Evolutionary conservation across 2,329 filamentous ascomycete species (phyloP), one percentile per base, ranked within the genome.

Genomic region (Metarhizium guizhouense): DNA sequence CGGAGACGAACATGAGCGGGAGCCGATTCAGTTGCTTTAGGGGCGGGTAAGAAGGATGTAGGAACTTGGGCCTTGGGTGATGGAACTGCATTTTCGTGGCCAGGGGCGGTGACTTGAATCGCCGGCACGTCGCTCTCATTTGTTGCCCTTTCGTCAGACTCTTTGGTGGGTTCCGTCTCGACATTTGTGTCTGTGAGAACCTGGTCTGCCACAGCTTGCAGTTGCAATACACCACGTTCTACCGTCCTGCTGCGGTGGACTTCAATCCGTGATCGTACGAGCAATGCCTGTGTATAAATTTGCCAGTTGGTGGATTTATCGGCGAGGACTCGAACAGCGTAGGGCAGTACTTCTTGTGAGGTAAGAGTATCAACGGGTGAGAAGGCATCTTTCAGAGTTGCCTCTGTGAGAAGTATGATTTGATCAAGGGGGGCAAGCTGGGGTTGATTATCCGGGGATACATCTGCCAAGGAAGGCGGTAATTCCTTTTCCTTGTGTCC

Each of bases 291-390:
- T 0, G 94, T 96, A 68, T 97, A 97, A 38, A 96, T 86, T 69
- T 97, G 94, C 94, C 94, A 99, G 70, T 97, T 99, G 1, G 90
- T 93, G 49, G 88, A 88, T 62, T 93, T 92, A 58, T 94, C 91
- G 8, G 88, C 82, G 1, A 99, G 78, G 0, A 97, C 94, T 45
- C 94, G 84, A 2, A 86, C 87, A 0, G 94, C 94, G 67, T 93
- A 99, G 0, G 94, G 94, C 1, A 95, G 72, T 4, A 95, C 93
- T 67, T 97, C 90, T 71, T 97, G 92, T n/a, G 91, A 81, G 0
- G 92, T 97, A 1, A 99, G 76, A 0, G 88, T 86, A 67, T 97
- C 87, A 1, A 84, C 78, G 0, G 94, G 91, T 0, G 91, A 87
- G 59, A 85, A 87, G 0, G 89, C 91, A 65, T 97, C 96, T 58